phyloP scores from a whole-genome alignment of 2,329 filamentous ascomycete species.

The Fusarium tanahbumbuense region DNA sequence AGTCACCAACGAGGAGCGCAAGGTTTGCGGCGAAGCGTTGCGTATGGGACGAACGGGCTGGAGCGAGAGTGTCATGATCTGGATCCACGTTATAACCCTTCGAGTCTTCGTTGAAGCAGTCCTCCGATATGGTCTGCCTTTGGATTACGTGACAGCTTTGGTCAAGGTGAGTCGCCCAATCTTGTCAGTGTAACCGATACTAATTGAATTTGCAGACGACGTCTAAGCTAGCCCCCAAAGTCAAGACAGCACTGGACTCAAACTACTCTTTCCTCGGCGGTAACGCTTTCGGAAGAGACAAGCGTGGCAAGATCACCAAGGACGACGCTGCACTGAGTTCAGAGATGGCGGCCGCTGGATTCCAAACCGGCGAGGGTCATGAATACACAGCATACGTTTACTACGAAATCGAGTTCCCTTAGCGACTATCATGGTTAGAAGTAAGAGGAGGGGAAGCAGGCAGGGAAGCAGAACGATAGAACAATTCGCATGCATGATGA shows the following conservation, averaged over 20 bases:
- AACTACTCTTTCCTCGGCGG: slow-evolving; percentile 93
- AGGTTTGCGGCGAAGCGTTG: slow-evolving; percentile 92
- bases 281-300: slow-evolving; percentile 93
- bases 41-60: slow-evolving; percentile 90
- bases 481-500: slow-evolving; percentile 39
- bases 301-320: slow-evolving; percentile 90
- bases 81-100: slow-evolving; percentile 90
- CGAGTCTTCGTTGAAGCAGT: slow-evolving; percentile 98
- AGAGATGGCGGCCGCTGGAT: slow-evolving; percentile 83
- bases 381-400: slow-evolving; percentile 98
- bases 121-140: slow-evolving; percentile 90
- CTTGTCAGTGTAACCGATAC: background rate
- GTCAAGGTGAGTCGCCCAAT: slow-evolving; percentile 76
- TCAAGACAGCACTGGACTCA: slow-evolving; percentile 81
- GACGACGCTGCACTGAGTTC: slow-evolving; percentile 83
- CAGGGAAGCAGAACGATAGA: slow-evolving; percentile 23
- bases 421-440: slow-evolving; percentile 20
- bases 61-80: slow-evolving; percentile 95
- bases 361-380: slow-evolving; percentile 74
- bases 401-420: slow-evolving; percentile 88
- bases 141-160: slow-evolving; percentile 88
- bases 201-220: slow-evolving; percentile 70
- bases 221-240: slow-evolving; percentile 83
- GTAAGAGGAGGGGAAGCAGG: background rate
- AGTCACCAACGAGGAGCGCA: slow-evolving; percentile 85